These are phyloP conservation scores for Coniosporium apollinis DNA, from an alignment of 495 filamentous ascomycete species.

Conservation along the genomic window DNA sequence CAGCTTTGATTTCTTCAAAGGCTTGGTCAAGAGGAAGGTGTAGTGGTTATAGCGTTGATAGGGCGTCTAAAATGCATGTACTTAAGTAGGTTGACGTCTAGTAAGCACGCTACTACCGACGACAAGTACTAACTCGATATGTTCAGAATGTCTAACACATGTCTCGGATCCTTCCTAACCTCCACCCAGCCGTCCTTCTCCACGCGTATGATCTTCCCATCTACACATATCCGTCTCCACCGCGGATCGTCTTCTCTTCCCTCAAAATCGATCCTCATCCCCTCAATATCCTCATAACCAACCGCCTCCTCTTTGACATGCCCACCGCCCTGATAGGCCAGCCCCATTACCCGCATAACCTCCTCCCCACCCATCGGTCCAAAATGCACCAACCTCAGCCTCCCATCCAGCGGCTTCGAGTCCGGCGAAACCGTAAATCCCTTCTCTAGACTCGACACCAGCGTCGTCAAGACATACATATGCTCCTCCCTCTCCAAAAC, in stretches of 20 bases:
- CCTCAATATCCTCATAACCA: constrained; percentile 47
- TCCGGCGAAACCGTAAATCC: constrained; percentile 61
- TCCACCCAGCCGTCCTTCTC: constrained; percentile 56
- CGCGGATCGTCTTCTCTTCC: constrained; percentile 41
- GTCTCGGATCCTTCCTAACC: constrained; percentile 29
- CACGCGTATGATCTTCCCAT: constrained; percentile 67
- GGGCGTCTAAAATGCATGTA: too few relatives aligned
- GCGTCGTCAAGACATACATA: constrained; percentile 57
- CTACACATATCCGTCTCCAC: constrained; percentile 76
- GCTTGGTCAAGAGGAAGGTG: constrained; percentile 68
- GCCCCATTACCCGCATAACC: constrained; percentile 57
- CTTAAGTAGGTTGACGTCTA: too few relatives aligned
- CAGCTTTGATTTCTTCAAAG: constrained; percentile 95
- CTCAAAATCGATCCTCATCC: constrained; percentile 44
- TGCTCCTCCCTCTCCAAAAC: constrained; percentile 29
- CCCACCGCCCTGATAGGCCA: constrained; percentile 55
- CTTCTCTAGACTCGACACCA: constrained; percentile 66
- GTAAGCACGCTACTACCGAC: too few relatives aligned
- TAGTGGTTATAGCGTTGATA: too few relatives aligned
- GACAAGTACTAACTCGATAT: too few relatives aligned
- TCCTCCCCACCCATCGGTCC: constrained; percentile 41
- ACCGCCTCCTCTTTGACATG: constrained; percentile 48
- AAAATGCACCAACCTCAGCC: constrained; percentile 58
- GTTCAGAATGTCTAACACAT: constrained; percentile 5
- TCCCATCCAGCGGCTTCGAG: constrained; percentile 46